Base-by-base conservation (phyloP, 2,329 filamentous ascomycete species). In the Colletotrichum sp. region DNA sequence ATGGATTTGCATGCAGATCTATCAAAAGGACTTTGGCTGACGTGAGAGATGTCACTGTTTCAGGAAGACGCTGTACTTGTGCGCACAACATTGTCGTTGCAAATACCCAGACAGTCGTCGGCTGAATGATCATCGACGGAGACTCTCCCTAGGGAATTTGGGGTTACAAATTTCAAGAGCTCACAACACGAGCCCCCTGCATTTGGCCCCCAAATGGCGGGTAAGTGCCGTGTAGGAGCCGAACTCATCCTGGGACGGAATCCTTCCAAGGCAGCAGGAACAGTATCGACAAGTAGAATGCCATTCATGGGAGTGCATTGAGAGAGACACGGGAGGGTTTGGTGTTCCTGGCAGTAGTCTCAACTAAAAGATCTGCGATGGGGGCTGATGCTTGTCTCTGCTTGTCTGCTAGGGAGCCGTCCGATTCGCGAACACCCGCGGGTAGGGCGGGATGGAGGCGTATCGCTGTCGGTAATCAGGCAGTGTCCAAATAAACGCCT, bases 101-200 rank as follows among this genome's bases (percentile, higher is more conserved):
- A n/a, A 9, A 3, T 19, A 39, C 2, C 4, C 0, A 36, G 34
- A 1, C 0, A n/a, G 19, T 22, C 6, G 1, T 22, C 44, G 11
- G 11, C 6, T 22, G 0, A 49, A 49, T 49, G 44, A 52, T 22
- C n/a, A 22, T 8, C 44, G 1, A 52, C n/a, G 1, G 2, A 22
- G 44, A 52, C n/a, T 52, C n/a, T 22, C n/a, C 1, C n/a, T 2
- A 13, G 1, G 3, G n/a, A n/a, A 25, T 8, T 52, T 8, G 6
- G 44, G 11, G 12, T 22, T 52, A 22, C n/a, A 13, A 52, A 22
- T 8, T 0, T 52, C 3, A 52, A 5, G 2, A 8, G 11, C 12
- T 13, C n/a, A 13, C 0, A 5, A n/a, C 1, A 13, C n/a, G 44
- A 52, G n/a, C 1, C 44, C n/a, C 44, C 44, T 52, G 44, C 12